Percentiles rank a stretch among this genome's conserved stretches.
These are phyloP conservation scores for Cercospora sp. DNA, from an alignment of 2,329 filamentous ascomycete species.

Conservation along the genomic window DNA sequence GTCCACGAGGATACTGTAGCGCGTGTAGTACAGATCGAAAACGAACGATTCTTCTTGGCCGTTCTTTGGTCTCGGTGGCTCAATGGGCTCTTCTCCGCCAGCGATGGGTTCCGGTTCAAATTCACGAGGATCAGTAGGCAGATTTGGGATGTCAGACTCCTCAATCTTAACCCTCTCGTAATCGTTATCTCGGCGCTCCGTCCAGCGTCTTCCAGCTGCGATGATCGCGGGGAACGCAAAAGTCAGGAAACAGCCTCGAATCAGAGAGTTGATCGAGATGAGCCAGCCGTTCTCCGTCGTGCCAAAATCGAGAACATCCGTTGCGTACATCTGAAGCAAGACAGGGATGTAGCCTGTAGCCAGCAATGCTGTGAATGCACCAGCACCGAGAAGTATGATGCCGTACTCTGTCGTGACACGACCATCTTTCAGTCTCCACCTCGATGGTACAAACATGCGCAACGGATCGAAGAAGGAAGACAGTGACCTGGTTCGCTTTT, in stretches of 20 bases:
- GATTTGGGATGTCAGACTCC: conserved; percentile 28
- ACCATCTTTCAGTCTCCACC: conserved; percentile 55
- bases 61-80: conserved; percentile 31
- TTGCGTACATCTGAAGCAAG: conserved; percentile 54
- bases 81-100: conserved; percentile 50
- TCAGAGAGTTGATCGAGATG: conserved; percentile 48
- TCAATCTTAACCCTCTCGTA: conserved; percentile 13
- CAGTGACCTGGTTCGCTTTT: conserved; percentile 43
- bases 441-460: conserved; percentile 61
- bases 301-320: conserved; percentile 48
- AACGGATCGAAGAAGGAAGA: conserved; percentile 64
- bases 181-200: conserved; percentile 42
- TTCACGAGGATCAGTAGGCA: conserved; percentile 35
- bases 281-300: conserved; percentile 49
- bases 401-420: conserved; percentile 58
- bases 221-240: conserved; percentile 50
- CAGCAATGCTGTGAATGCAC: conserved; percentile 67
- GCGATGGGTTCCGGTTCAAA: conserved; percentile 35
- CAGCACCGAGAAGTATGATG: conserved; percentile 62
- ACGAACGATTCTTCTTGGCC: conserved; percentile 49
- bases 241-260: conserved; percentile 49
- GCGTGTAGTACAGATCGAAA: conserved; percentile 68
- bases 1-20: conserved; percentile 66
- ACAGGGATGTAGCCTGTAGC: conserved; percentile 68
- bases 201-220: conserved; percentile 44